Conservation (phyloP, 345 rosid species). For the Linum tenue region DNA sequence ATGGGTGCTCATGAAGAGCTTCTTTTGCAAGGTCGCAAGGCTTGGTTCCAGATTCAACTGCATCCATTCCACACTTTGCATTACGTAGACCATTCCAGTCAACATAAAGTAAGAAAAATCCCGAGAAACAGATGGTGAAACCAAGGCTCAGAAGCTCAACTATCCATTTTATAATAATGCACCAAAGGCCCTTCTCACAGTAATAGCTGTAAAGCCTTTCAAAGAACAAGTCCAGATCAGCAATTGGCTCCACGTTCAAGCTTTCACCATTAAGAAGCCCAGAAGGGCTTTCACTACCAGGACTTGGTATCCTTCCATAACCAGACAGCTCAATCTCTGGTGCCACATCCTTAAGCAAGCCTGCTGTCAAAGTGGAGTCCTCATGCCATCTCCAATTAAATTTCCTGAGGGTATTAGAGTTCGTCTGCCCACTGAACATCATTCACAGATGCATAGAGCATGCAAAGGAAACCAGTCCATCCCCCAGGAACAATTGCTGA, state of each 20-base stretch:
- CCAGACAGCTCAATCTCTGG: slow-evolving; percentile 87
- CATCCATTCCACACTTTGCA: slow-evolving; percentile 99
- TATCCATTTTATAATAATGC: slow-evolving; percentile 89
- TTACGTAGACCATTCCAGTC: slow-evolving; percentile 98
- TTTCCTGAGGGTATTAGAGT: slow-evolving; percentile 45
- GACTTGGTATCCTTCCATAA: slow-evolving; percentile 75
- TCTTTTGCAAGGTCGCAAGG: slow-evolving; percentile 96
- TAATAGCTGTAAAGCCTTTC: slow-evolving; percentile 89
- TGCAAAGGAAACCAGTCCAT: slow-evolving; percentile 74
- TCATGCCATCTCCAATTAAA: slow-evolving; percentile 63
- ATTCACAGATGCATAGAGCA: slow-evolving; percentile 44
- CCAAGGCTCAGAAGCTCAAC: slow-evolving; percentile 87
- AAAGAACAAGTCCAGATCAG: slow-evolving; percentile 88
- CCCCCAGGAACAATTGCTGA: slow-evolving; percentile 27
- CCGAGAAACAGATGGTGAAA: slow-evolving; percentile 89
- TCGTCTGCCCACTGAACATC: slow-evolving; percentile 76
- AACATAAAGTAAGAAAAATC: slow-evolving; percentile 85
- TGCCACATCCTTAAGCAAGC: slow-evolving; percentile 72
- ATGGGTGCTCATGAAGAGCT: slow-evolving; percentile 81
- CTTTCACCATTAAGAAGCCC: slow-evolving; percentile 94
- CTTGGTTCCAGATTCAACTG: slow-evolving; percentile 89
- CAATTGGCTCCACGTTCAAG: slow-evolving; percentile 65
- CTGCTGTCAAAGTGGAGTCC: slow-evolving; percentile 59
- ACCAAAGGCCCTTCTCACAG: slow-evolving; percentile 94
- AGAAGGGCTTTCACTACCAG: slow-evolving; percentile 95